phyloP scores from a whole-genome alignment of 2,329 filamentous ascomycete species.

The Pezizomycotina sp. region DNA sequence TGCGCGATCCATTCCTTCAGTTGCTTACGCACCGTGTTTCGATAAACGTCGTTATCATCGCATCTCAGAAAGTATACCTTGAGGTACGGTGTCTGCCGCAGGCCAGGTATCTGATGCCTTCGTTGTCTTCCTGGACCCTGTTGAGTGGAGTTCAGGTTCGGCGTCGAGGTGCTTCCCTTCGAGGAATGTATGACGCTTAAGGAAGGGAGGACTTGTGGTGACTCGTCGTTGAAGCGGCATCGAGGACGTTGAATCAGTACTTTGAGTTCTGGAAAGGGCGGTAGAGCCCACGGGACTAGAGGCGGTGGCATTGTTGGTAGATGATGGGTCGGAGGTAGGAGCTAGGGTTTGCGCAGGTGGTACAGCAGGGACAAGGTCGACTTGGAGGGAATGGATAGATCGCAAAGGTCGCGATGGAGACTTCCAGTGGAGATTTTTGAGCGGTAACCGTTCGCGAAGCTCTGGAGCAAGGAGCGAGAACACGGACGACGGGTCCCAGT shows the following conservation, averaged over 20 bases:
- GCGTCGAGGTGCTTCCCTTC: constrained; percentile 18
- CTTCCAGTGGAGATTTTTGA: constrained; percentile 93
- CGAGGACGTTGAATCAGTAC: constrained; percentile 5
- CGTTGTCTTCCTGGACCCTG: constrained; percentile 37
- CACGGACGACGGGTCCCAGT: constrained; percentile 79
- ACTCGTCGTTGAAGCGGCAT: constrained; percentile 16
- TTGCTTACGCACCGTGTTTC: constrained; percentile 56
- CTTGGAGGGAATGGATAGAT: constrained; percentile 81
- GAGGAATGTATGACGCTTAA: constrained; percentile 2
- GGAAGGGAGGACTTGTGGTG: too few relatives aligned
- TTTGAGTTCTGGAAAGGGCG: constrained; percentile 4
- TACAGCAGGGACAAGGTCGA: constrained; percentile 60
- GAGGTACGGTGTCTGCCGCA: constrained; percentile 83
- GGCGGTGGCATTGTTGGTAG: constrained; percentile 29
- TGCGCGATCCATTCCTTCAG: constrained; percentile 83
- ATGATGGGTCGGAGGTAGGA: constrained; percentile 29
- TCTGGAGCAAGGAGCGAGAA: constrained; percentile 68
- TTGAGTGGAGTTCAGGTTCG: constrained; percentile 12
- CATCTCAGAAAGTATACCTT: constrained; percentile 80
- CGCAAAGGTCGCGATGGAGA: constrained; percentile 78
- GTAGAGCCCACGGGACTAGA: constrained; percentile 21
- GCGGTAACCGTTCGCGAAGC: constrained; percentile 60
- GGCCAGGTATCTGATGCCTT: constrained; percentile 84
- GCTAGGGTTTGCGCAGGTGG: constrained; percentile 29
- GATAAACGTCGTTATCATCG: constrained; percentile 92